Conservation (phyloP, 2,329 filamentous ascomycete species). For the Arthrocladium fulminans region DNA sequence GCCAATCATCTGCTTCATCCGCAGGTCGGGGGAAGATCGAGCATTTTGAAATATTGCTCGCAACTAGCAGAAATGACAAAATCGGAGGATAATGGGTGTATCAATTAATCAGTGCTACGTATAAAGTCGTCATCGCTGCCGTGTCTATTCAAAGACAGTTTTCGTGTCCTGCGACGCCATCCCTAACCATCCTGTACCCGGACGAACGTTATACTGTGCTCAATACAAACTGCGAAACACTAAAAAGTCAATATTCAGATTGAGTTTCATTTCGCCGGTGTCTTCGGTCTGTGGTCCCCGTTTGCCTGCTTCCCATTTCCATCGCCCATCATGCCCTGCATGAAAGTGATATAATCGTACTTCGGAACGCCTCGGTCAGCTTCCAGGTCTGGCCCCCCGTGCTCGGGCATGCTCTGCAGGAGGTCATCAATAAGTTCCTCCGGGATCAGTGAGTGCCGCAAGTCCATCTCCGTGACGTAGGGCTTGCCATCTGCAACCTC, state of each 20-base stretch:
- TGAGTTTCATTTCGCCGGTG: conserved; percentile 10
- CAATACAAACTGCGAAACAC: no score
- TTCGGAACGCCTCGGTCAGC: conserved; percentile 77
- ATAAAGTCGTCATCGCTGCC: background rate
- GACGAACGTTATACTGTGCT: conserved; percentile 1
- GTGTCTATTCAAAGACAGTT: background rate
- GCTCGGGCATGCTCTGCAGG: conserved; percentile 72
- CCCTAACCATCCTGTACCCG: background rate
- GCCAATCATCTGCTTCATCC: background rate
- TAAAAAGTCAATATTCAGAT: conserved; percentile 1
- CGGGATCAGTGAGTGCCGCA: conserved; percentile 87
- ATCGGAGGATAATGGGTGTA: background rate
- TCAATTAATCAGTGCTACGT: background rate
- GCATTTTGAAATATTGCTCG: background rate
- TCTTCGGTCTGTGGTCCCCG: conserved; percentile 16
- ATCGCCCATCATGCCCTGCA: conserved; percentile 68
- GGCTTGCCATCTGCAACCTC: conserved; percentile 98
- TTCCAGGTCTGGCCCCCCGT: conserved; percentile 75
- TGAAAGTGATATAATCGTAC: conserved; percentile 94
- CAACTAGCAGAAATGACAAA: background rate
- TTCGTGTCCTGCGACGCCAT: background rate
- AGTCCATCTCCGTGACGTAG: conserved; percentile 95
- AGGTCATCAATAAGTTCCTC: conserved; percentile 96
- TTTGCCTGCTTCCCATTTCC: conserved; percentile 19
- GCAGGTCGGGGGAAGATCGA: no score